A percentile compares a stretch with the other conserved stretches of the same genome.
Conservation (phyloP, 192 early-diverging fungal genomes). For the Linnemannia exigua region DNA sequence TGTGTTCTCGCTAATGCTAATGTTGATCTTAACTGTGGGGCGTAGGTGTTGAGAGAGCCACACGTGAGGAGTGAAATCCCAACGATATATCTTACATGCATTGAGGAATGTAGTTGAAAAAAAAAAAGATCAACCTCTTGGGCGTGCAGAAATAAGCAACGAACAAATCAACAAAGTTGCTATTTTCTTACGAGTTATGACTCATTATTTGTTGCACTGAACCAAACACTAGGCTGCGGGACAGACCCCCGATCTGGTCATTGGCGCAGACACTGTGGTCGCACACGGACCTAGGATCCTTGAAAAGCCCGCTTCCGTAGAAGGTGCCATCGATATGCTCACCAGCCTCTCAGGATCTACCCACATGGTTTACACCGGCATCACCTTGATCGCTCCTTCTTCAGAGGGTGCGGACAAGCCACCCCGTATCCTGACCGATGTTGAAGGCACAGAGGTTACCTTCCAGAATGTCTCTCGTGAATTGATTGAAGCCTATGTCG, state of each 20-base stretch:
- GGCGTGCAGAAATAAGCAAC: background rate
- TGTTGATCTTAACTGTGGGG: too few relatives aligned
- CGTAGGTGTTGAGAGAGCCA: background rate
- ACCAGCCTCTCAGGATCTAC: conserved; percentile 67
- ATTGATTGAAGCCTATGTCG: conserved; percentile 74
- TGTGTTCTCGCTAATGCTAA: background rate
- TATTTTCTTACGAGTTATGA: background rate
- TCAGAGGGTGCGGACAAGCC: conserved; percentile 29
- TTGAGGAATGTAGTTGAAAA: too few relatives aligned
- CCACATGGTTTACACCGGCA: conserved; percentile 84
- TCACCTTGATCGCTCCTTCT: conserved; percentile 67
- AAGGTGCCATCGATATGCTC: conserved; percentile 76
- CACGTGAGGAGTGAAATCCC: background rate
- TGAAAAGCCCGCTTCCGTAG: conserved; percentile 80
- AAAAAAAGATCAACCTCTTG: too few relatives aligned
- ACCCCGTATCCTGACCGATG: conserved; percentile 50
- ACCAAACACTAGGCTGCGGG: conserved; percentile 18
- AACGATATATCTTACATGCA: too few relatives aligned
- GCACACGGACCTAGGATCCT: conserved; percentile 74
- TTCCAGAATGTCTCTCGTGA: conserved; percentile 74
- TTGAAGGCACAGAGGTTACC: conserved; percentile 77
- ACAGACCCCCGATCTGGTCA: conserved; percentile 71
- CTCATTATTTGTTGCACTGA: background rate
- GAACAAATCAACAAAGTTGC: background rate
- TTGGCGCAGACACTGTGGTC: conserved; percentile 90